Conservation (phyloP, 345 rosid genomes). For the Brassica rapa region DNA sequence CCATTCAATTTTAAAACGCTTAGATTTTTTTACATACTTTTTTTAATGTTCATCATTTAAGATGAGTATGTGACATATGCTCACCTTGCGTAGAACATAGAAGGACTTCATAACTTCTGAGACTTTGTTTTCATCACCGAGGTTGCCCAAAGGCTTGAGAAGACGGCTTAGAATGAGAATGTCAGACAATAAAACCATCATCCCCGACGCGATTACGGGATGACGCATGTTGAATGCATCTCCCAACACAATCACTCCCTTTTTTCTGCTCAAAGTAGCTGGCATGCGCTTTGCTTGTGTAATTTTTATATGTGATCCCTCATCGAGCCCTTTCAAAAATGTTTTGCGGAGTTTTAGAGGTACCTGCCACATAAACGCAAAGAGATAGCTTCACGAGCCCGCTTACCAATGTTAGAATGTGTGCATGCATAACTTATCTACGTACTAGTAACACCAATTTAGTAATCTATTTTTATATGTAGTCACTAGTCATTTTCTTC, state of each 20-base stretch:
- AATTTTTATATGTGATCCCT: slow-evolving; percentile 43
- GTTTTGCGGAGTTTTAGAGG: slow-evolving; percentile 14
- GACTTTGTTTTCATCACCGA: slow-evolving; percentile 2
- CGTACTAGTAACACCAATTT: neutral
- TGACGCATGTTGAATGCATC: slow-evolving; percentile 62
- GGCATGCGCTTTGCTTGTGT: slow-evolving; percentile 44
- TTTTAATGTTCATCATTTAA: neutral
- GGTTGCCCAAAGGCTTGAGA: slow-evolving; percentile 40
- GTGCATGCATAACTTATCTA: neutral
- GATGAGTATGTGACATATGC: neutral
- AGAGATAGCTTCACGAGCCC: neutral
- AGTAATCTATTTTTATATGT: neutral
- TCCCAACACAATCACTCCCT: slow-evolving; percentile 55
- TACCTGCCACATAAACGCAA: neutral
- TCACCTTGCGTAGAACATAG: slow-evolving; percentile 49
- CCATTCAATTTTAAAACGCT: neutral
- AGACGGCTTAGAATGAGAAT: slow-evolving; percentile 51
- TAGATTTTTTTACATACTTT: neutral
- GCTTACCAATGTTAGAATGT: neutral
- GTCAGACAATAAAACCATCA: slow-evolving; percentile 58
- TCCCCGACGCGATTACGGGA: slow-evolving; percentile 54
- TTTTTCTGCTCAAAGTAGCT: slow-evolving; percentile 46
- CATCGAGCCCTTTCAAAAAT: slow-evolving; percentile 28
- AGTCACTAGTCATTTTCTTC: neutral
- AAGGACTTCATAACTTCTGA: slow-evolving; percentile 49